Base-by-base conservation (phyloP, 768 basidiomycete genomes). In the Hortiboletus campestris region DNA sequence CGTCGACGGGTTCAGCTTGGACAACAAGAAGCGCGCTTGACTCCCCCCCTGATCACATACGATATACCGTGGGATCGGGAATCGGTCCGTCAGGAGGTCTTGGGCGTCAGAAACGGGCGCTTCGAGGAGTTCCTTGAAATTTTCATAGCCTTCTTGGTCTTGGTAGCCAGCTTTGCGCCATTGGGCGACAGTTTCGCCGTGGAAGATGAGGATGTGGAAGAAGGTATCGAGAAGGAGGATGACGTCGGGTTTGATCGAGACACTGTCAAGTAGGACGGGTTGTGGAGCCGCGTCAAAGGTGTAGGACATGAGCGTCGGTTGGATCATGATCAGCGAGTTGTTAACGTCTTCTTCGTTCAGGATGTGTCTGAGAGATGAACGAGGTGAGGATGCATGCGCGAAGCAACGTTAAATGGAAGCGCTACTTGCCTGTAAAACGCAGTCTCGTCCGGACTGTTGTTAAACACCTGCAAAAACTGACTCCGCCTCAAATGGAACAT, bases 141-240 rank as follows among this genome's bases (percentile, higher is more conserved):
- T 98, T 74, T 98, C 97, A 66, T 98, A 97, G 35, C 94, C 95
- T 70, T 98, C 95, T 74, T 98, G 96, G 1, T 99, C 95, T 67
- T 98, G 97, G 67, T 98, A 99, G 0, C 94, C 95, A 12, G 92
- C 91, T 73, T 98, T 98, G 48, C 96, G 84, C 97, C 97, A 99
- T 70, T 94, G 89, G 0, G 97, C 95, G 46, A 99, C 82, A 20
- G 93, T 91, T 72, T 96, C 93, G 20, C 97, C 97, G 69, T 99
- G 97, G 88, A 97, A 98, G 72, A 99, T 98, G 65, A 98, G 88
- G 63, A 98, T 97, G 70, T 99, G 96, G 93, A 99, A 98, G 83
- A 96, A 99, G 3, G 96, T 98, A 67, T 99, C 97, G 51, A 99
- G 87, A 11, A 99, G 83, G 31, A 99, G 85, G 67, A 99, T 87